phyloP scores from a whole-genome alignment of 2,329 filamentous ascomycete genomes.

The Venturia carpophila region DNA sequence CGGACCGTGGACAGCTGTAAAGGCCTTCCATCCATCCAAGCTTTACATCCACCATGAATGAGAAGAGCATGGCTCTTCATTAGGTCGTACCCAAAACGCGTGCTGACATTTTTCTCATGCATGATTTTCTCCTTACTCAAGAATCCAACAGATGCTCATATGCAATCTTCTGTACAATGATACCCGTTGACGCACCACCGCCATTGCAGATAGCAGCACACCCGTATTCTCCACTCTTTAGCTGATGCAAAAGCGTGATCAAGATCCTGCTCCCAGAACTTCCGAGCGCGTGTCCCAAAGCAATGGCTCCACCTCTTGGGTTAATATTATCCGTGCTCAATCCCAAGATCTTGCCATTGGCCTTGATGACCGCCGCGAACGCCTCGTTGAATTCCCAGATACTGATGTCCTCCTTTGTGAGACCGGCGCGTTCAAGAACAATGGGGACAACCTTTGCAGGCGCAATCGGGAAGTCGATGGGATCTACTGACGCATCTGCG shows the following conservation, averaged over 20 bases:
- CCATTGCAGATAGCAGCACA: slow-evolving; percentile 96
- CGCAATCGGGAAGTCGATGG: slow-evolving; percentile 90
- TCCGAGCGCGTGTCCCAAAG: slow-evolving; percentile 82
- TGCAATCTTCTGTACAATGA: slow-evolving; percentile 77
- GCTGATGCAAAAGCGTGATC: slow-evolving; percentile 81
- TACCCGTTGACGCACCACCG: slow-evolving; percentile 81
- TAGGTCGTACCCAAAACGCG: no score
- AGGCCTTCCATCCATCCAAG: no score
- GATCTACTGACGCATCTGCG: slow-evolving; percentile 82
- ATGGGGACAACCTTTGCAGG: slow-evolving; percentile 88
- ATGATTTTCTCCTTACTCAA: neutral
- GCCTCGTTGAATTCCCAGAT: slow-evolving; percentile 99
- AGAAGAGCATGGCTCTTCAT: no score
- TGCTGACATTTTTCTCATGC: no score
- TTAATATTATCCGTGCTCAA: slow-evolving; percentile 76
- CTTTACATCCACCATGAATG: no score
- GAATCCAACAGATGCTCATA: slow-evolving; percentile 24
- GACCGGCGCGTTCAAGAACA: slow-evolving; percentile 78
- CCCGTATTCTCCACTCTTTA: slow-evolving; percentile 87
- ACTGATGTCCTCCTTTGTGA: slow-evolving; percentile 83
- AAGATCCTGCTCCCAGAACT: slow-evolving; percentile 90
- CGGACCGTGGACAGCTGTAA: no score
- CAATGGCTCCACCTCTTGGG: slow-evolving; percentile 82
- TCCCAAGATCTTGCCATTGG: slow-evolving; percentile 85
- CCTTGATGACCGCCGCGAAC: slow-evolving; percentile 90